Percentiles rank a stretch among this genome's conserved stretches.
Evolutionary conservation across 169 alveolate species (phyloP).

Genomic region (Eimeria praecox): DNA sequence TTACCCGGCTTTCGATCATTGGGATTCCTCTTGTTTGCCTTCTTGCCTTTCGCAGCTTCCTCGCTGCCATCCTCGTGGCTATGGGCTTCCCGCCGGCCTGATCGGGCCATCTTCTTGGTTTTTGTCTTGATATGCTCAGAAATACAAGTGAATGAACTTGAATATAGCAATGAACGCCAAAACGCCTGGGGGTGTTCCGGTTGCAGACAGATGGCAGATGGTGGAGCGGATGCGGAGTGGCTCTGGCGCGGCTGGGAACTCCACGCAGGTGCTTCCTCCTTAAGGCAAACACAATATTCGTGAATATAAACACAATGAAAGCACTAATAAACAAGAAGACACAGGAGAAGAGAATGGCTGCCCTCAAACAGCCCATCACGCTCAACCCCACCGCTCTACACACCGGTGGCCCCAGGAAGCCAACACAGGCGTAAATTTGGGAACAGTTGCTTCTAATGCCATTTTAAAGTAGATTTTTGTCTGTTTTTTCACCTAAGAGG

Average conservation of each 20-base stretch:
- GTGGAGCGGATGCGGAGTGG: neutral
- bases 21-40: neutral
- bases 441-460: neutral
- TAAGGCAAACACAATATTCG: neutral
- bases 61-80: neutral
- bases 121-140: neutral
- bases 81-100: slow-evolving; percentile 25
- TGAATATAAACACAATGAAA: neutral
- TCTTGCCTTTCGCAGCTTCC: neutral
- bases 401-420: slow-evolving; percentile 42
- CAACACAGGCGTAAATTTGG: neutral
- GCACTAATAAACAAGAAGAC: neutral
- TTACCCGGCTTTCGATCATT: neutral
- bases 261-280: neutral
- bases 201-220: neutral
- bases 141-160: neutral
- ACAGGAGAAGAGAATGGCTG: neutral
- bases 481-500: neutral
- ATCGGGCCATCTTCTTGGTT: slow-evolving; percentile 23
- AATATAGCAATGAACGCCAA: neutral
- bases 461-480: slow-evolving; percentile 69
- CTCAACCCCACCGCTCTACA: slow-evolving; percentile 68
- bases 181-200: neutral
- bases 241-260: neutral
- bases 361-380: slow-evolving; percentile 12